Conservation (phyloP, 139 green algal genomes). For the Chlorella sorokiniana region DNA sequence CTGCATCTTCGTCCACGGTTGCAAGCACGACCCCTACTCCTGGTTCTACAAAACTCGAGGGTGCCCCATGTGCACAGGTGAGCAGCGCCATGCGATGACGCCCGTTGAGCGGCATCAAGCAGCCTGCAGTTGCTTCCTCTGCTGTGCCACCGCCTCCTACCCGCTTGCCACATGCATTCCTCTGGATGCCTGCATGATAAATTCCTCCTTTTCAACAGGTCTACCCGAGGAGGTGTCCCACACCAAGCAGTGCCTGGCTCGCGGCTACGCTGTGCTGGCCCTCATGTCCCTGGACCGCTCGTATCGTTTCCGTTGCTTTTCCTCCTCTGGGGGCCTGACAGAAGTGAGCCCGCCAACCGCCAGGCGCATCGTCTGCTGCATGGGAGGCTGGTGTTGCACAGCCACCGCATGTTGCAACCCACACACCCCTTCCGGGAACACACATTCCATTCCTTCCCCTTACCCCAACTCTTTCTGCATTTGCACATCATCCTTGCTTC, state of each 20-base stretch:
- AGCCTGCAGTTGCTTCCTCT: neutral
- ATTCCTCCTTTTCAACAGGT: neutral
- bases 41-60: neutral
- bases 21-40: neutral
- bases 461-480: neutral
- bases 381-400: too few species aligned
- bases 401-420: too few species aligned
- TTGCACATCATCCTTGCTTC: neutral
- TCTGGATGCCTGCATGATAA: neutral
- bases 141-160: neutral
- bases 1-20: neutral
- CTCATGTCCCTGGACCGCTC: constrained; percentile 8
- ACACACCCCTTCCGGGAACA: neutral
- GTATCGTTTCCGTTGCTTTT: constrained; percentile 16
- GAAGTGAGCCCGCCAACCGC: neutral
- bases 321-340: neutral
- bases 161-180: neutral
- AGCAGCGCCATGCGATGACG: neutral
- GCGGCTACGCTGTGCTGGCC: constrained; percentile 24
- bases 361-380: neutral
- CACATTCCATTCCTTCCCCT: neutral
- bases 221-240: constrained; percentile 27
- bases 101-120: neutral
- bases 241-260: constrained; percentile 31
- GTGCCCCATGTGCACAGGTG: neutral